phyloP scores from a whole-genome alignment of 495 filamentous ascomycete species.

The Ramalina peruviana region DNA sequence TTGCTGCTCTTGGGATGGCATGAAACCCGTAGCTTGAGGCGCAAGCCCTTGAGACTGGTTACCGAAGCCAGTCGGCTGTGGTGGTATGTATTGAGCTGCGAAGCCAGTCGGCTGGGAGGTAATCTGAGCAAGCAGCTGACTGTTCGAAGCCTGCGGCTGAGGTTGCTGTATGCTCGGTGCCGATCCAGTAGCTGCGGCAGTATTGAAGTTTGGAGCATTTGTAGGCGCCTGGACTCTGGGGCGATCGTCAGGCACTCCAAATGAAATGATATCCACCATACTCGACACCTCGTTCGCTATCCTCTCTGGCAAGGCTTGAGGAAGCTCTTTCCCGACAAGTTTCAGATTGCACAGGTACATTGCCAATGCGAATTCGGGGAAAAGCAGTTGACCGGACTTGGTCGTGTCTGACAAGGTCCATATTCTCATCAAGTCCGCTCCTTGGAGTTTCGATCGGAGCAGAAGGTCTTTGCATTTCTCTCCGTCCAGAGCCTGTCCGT shows the following conservation, averaged over 20 bases:
- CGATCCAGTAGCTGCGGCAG: slow-evolving; percentile 45
- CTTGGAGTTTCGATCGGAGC: slow-evolving; percentile 71
- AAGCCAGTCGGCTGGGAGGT: slow-evolving; percentile 63
- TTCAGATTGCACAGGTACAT: slow-evolving; percentile 98
- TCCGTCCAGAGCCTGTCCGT: slow-evolving; percentile 73
- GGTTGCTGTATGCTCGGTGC: slow-evolving; percentile 72
- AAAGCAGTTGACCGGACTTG: slow-evolving; percentile 88
- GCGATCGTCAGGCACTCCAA: slow-evolving; percentile 70
- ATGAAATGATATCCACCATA: slow-evolving; percentile 99
- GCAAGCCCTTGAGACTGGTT: slow-evolving; percentile 47
- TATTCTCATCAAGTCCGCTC: slow-evolving; percentile 69
- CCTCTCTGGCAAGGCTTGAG: slow-evolving; percentile 59
- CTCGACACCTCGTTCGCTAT: slow-evolving; percentile 95
- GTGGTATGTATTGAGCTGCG: slow-evolving; percentile 34
- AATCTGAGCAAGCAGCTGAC: slow-evolving; percentile 64
- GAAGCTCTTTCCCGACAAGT: slow-evolving; percentile 72
- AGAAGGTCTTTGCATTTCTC: slow-evolving; percentile 85
- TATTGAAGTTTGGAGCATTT: slow-evolving; percentile 72
- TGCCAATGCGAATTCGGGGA: slow-evolving; percentile 93
- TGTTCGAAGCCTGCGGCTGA: slow-evolving; percentile 62
- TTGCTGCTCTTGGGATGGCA: slow-evolving; percentile 25
- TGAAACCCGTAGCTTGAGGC: slow-evolving; percentile 26
- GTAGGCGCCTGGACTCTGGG: slow-evolving; percentile 35
- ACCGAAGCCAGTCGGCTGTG: slow-evolving; percentile 36
- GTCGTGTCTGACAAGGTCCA: slow-evolving; percentile 97